phyloP scores from a whole-genome alignment of 192 early-diverging fungal species.

The Coemansia sp. region DNA sequence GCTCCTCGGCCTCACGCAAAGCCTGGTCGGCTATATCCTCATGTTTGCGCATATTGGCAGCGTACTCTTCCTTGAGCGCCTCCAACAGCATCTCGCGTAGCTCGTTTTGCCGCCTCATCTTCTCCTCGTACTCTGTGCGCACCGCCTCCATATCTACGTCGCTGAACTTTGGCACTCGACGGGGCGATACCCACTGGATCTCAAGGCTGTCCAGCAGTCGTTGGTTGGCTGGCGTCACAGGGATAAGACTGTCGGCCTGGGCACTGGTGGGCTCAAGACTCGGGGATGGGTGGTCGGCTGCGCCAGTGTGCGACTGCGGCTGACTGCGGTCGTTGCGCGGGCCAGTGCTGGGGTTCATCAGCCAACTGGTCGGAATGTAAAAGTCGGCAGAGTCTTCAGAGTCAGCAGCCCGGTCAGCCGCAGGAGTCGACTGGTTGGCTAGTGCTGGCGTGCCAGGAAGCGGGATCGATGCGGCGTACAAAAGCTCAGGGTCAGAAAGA shows the following conservation, averaged over 20 bases:
- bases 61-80: constrained; percentile 46
- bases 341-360: constrained; percentile 42
- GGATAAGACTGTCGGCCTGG: constrained; percentile 24
- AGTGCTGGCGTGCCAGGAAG: constrained; percentile 42
- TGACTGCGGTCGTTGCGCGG: constrained; percentile 12
- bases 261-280: neutral
- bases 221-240: constrained; percentile 52
- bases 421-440: constrained; percentile 26
- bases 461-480: constrained; percentile 46
- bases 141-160: constrained; percentile 40
- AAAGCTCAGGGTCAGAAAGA: constrained; percentile 42
- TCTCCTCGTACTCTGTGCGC: constrained; percentile 31
- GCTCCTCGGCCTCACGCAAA: constrained; percentile 34
- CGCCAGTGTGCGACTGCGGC: neutral
- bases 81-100: constrained; percentile 48
- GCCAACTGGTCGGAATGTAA: constrained; percentile 51
- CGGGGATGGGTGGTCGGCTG: constrained; percentile 11
- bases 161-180: constrained; percentile 53
- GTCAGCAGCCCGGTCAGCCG: neutral
- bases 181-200: constrained; percentile 54
- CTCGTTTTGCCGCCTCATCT: constrained; percentile 39
- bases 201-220: constrained; percentile 51
- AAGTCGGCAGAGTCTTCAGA: constrained; percentile 28
- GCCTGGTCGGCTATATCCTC: constrained; percentile 38
- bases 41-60: constrained; percentile 38